Evolutionary conservation across 2,329 filamentous ascomycete genomes (phyloP), one percentile per base, ranked within the genome.

Genomic region (Neurospora sp.): DNA sequence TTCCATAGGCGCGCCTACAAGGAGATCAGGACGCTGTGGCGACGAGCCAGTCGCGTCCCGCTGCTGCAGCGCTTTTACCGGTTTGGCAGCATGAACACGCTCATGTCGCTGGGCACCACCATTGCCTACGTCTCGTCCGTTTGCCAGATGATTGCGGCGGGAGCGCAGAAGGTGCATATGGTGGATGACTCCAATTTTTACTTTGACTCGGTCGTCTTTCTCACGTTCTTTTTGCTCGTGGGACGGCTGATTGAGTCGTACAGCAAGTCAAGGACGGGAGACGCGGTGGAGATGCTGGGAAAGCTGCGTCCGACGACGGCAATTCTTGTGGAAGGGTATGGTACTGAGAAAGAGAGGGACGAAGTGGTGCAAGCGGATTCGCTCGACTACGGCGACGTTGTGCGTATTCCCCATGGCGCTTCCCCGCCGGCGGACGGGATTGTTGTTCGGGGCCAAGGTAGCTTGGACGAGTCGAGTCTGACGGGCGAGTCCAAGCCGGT

Each of bases 61-160:
- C 78, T 96, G 4, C 75, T 92, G 17, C 87, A 90, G 74, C 85
- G 94, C 15, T 94, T 97, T 76, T 93, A 93, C 78, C 89, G 91
- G n/a, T 97, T 97, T 76, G 94, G 94, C 8, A 97, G 93, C 82
- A 97, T 97, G 94, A 97, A 97, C 77, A 91, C 96, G 82, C 86
- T 97, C 71, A 94, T 97, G 80, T 96, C 91, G 8, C 85, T 97
- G 2, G 94, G 93, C 6, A 97, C 94, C 0, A 91, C 88, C 2
- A 92, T 97, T 71, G 94, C 94, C 1, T 97, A 97, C 78, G 83
- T 96, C 72, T 90, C 92, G 0, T 97, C 93, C 0, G 82, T 97
- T 33, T 90, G 88, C 17, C 89, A 96, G 73, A 85, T 97, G 77
- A 89, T 92, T 68, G 87, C 88, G 6, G 81, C 89, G 4, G 52